Conservation (phyloP, 2,329 filamentous ascomycete species). For the Phoma herbarum region DNA sequence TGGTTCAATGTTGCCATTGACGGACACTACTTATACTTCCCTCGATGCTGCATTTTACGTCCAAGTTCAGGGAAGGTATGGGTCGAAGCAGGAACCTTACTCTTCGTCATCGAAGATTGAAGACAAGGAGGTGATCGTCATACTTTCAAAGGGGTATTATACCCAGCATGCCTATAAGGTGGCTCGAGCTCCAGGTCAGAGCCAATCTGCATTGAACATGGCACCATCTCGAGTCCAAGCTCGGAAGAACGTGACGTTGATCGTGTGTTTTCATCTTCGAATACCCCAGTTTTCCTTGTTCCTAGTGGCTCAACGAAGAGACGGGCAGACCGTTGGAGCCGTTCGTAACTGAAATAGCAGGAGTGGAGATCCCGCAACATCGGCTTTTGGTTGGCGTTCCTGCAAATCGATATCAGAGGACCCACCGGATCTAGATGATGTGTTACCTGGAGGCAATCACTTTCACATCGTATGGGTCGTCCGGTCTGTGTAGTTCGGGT, state of each 20-base stretch:
- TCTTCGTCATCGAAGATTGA: conserved; percentile 19
- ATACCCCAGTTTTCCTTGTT: conserved; percentile 24
- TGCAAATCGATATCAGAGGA: conserved; percentile 40
- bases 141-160: conserved; percentile 8
- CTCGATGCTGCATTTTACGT: conserved; percentile 14
- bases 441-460: conserved; percentile 15
- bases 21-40: conserved; percentile 45
- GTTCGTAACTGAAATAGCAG: conserved; percentile 36
- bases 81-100: conserved; percentile 16
- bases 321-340: conserved; percentile 30
- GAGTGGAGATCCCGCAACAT: conserved; percentile 30
- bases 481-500: neutral
- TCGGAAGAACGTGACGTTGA: conserved; percentile 38
- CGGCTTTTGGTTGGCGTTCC: conserved; percentile 20
- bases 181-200: conserved; percentile 4
- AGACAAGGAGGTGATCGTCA: conserved; percentile 8
- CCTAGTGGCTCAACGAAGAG: conserved; percentile 29
- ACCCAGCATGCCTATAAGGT: conserved; percentile 14
- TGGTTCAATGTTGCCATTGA: conserved; percentile 29
- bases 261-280: conserved; percentile 40
- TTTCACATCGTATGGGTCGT: neutral
- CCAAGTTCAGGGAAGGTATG: neutral
- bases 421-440: conserved; percentile 32
- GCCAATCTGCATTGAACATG: conserved; percentile 8
- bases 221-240: conserved; percentile 11